Base-by-base conservation (phyloP, 2,329 filamentous ascomycete species). In the Nemania bipapillata region DNA sequence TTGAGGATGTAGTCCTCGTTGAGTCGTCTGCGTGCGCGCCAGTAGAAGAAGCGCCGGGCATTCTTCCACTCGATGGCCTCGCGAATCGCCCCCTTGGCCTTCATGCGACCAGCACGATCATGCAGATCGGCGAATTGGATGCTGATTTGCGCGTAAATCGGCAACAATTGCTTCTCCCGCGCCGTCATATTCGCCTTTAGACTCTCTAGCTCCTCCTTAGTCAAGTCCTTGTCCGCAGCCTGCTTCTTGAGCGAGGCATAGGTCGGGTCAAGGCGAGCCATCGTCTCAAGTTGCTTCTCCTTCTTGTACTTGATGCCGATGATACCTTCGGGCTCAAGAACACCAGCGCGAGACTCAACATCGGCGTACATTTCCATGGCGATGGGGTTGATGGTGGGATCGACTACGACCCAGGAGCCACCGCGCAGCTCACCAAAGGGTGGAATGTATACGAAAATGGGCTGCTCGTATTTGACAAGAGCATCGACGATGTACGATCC, bases 321-420 rank as follows among this genome's bases (percentile, higher is more conserved):
- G 79, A 98, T 98, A 85, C 96, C 96, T 81, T 99, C 96, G 7
- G 96, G 96, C 82, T 99, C 96, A 71, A 99, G 88, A 55, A 99
- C 94, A 91, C 96, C 96, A 83, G 95, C 96, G 70, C 96, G 96
- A 65, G 96, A 87, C 74, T 99, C 95, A 73, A 92, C 90, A 78
- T 99, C 96, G 64, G 96, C 96, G 80, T 99, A 99, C 96, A 99
- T 99, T 83, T 99, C 96, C 96, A 99, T 99, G 78, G 90, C 91
- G 54, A 92, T 89, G 20, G 94, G 90, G 86, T 99, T 98, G 86
- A 99, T 99, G 73, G 96, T 98, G 56, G 96, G 96, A 80, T 99
- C 96, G 72, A 99, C 93, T 60, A 99, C 96, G 80, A 99, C 96
- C 96, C 96, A 99, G 70, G 96, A 99, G 77, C 96, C 96, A 88